phyloP scores from a whole-genome alignment of 768 basidiomycete species.

The Coprinopsis strossmayeri region DNA sequence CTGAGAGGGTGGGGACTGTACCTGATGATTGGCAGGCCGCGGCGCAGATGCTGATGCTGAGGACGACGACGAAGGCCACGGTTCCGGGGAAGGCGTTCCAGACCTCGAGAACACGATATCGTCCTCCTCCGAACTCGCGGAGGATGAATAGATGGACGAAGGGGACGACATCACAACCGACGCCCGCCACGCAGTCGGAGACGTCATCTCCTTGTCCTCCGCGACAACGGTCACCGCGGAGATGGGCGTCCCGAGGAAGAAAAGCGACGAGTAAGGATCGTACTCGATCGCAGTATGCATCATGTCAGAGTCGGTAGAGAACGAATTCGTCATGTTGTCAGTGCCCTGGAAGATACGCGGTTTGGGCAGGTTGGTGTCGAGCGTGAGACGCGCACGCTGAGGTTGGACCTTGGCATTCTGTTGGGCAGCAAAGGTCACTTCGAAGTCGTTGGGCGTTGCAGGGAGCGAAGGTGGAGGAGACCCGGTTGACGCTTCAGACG shows the following conservation, averaged over 20 bases:
- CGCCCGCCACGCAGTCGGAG: slow-evolving; percentile 42
- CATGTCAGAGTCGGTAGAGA: slow-evolving; percentile 49
- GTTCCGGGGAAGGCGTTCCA: slow-evolving; percentile 16
- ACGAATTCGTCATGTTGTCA: slow-evolving; percentile 34
- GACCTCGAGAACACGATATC: slow-evolving; percentile 23
- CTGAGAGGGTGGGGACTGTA: slow-evolving; percentile 26
- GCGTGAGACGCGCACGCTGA: slow-evolving; percentile 44
- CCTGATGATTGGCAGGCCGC: too few relatives aligned
- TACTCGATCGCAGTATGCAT: slow-evolving; percentile 77
- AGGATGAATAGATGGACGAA: slow-evolving; percentile 39
- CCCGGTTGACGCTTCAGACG: slow-evolving; percentile 37
- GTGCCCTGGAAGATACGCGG: slow-evolving; percentile 42
- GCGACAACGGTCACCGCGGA: slow-evolving; percentile 38
- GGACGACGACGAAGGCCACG: slow-evolving; percentile 21
- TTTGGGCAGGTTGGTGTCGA: slow-evolving; percentile 48
- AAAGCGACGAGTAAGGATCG: slow-evolving; percentile 52
- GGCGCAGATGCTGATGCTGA: too few relatives aligned
- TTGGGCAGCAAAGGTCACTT: slow-evolving; percentile 32
- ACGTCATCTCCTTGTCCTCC: slow-evolving; percentile 50
- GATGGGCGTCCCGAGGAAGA: slow-evolving; percentile 42
- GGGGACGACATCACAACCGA: slow-evolving; percentile 39
- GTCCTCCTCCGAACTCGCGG: slow-evolving; percentile 25
- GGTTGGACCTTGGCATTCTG: slow-evolving; percentile 24
- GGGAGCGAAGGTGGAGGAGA: slow-evolving; percentile 49
- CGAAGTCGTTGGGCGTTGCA: slow-evolving; percentile 49